phyloP scores from a whole-genome alignment of 495 filamentous ascomycete genomes.

The Annulohypoxylon bovei region DNA sequence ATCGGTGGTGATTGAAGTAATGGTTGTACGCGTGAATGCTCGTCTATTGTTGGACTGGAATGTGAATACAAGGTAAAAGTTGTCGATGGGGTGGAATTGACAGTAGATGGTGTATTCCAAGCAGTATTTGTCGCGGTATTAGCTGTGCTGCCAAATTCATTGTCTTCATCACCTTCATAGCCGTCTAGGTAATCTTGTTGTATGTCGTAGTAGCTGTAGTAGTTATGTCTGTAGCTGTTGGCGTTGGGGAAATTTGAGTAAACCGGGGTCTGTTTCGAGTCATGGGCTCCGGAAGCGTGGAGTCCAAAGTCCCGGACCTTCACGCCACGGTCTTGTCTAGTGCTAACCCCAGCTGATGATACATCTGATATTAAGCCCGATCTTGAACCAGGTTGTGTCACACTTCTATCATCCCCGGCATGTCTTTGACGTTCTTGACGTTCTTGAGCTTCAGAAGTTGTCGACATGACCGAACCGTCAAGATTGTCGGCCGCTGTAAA shows the following conservation, averaged over 20 bases:
- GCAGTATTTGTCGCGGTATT: slow-evolving; percentile 18
- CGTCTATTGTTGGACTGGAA: slow-evolving; percentile 33
- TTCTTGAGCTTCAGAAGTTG: slow-evolving; percentile 10
- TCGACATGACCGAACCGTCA: neutral
- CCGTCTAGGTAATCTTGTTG: slow-evolving; percentile 16
- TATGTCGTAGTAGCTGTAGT: slow-evolving; percentile 5
- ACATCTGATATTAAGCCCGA: slow-evolving; percentile 35
- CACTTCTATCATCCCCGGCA: slow-evolving; percentile 2
- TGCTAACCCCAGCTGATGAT: slow-evolving; percentile 22
- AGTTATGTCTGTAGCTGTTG: slow-evolving; percentile 18
- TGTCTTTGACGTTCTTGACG: slow-evolving; percentile 15
- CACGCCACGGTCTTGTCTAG: slow-evolving; percentile 38
- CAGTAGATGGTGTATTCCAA: slow-evolving; percentile 40
- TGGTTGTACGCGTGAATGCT: slow-evolving; percentile 37
- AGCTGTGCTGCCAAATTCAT: slow-evolving; percentile 35
- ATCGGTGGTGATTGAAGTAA: slow-evolving; percentile 45
- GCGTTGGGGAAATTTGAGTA: slow-evolving; percentile 38
- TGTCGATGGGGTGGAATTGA: slow-evolving; percentile 32
- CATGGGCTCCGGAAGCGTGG: slow-evolving; percentile 35
- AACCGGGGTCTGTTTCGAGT: slow-evolving; percentile 43
- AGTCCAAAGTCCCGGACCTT: slow-evolving; percentile 31
- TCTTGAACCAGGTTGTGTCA: slow-evolving; percentile 33
- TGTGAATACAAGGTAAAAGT: slow-evolving; percentile 34
- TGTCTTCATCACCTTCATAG: slow-evolving; percentile 38
- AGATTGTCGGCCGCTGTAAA: slow-evolving; percentile 20